Percentiles rank a stretch among this genome's conserved stretches.
Conservation (phyloP, 2,329 filamentous ascomycete genomes). For the Didymella pomorum region DNA sequence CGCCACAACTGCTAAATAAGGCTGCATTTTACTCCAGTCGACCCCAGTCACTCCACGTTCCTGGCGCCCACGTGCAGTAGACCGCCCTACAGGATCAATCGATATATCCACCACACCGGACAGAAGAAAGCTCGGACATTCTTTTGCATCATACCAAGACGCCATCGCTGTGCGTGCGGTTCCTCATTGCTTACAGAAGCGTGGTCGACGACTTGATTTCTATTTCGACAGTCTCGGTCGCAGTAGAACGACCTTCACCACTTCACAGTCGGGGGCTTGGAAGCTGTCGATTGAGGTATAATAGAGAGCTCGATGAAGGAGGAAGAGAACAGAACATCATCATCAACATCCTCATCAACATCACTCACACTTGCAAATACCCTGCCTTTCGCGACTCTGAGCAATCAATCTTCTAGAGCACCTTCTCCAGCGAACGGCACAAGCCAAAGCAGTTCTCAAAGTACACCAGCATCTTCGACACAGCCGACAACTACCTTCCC, state of each 20-base stretch:
- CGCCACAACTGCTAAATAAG: constrained; percentile 44
- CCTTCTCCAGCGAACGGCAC: constrained; percentile 37
- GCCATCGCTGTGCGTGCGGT: constrained; percentile 33
- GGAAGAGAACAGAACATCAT: not conserved
- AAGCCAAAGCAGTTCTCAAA: constrained; percentile 20
- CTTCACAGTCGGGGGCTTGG: constrained; percentile 23
- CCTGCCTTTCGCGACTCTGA: not conserved
- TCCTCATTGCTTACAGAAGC: constrained; percentile 37
- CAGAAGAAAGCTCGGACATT: constrained; percentile 32
- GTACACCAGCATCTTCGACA: constrained; percentile 20
- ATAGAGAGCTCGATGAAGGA: constrained; percentile 12
- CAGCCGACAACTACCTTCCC: constrained; percentile 17
- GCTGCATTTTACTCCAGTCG: constrained; percentile 26
- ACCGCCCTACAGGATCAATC: constrained; percentile 12
- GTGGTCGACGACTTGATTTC: constrained; percentile 30
- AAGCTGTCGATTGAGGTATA: constrained; percentile 32
- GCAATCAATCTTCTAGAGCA: constrained; percentile 25
- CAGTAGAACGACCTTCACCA: constrained; percentile 20
- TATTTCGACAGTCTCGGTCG: constrained; percentile 35
- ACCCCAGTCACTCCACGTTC: constrained; percentile 30
- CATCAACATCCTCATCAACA: constrained; percentile 13
- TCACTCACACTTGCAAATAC: not conserved
- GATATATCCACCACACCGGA: not conserved
- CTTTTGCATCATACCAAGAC: constrained; percentile 29
- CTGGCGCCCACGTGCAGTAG: constrained; percentile 7